These are phyloP conservation scores for Aspergillus baeticus DNA, from an alignment of 495 filamentous ascomycete species.

Conservation along the genomic window DNA sequence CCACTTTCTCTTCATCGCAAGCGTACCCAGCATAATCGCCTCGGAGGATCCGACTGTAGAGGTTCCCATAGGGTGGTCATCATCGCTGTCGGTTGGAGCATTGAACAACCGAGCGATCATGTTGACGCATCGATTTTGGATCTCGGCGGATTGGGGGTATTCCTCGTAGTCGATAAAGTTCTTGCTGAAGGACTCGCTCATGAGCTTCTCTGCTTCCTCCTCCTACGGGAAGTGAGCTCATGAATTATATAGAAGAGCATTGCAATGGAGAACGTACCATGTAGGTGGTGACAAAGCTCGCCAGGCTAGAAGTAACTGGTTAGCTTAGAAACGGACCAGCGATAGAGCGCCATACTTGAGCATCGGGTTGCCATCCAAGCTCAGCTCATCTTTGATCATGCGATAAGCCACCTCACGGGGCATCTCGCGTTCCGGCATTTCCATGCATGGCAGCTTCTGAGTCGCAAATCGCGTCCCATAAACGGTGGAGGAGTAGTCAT, in stretches of 20 bases:
- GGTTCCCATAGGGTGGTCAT: constrained; percentile 68
- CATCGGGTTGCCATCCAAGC: constrained; percentile 51
- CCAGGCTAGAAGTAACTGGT: constrained; percentile 49
- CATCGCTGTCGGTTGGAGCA: constrained; percentile 51
- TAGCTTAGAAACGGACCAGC: neutral
- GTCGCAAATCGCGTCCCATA: constrained; percentile 83
- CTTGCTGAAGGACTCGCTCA: constrained; percentile 80
- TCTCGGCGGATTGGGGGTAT: constrained; percentile 80
- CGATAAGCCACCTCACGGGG: constrained; percentile 86
- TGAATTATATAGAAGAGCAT: neutral
- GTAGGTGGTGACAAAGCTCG: constrained; percentile 83
- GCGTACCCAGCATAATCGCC: constrained; percentile 85
- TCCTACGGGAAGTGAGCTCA: constrained; percentile 53
- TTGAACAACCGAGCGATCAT: constrained; percentile 86
- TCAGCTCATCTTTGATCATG: constrained; percentile 93
- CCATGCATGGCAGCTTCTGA: constrained; percentile 70
- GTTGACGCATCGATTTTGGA: constrained; percentile 83
- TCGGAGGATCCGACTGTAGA: constrained; percentile 84
- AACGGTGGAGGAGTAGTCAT: constrained; percentile 69
- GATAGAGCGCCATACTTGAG: constrained; percentile 60
- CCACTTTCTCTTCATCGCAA: constrained; percentile 97
- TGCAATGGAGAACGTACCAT: constrained; percentile 54
- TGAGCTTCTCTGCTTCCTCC: constrained; percentile 87
- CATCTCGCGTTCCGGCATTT: constrained; percentile 91
- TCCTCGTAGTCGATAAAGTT: constrained; percentile 92